Conservation (phyloP, 2,329 filamentous ascomycete genomes). For the Diaporthe ilicicola region DNA sequence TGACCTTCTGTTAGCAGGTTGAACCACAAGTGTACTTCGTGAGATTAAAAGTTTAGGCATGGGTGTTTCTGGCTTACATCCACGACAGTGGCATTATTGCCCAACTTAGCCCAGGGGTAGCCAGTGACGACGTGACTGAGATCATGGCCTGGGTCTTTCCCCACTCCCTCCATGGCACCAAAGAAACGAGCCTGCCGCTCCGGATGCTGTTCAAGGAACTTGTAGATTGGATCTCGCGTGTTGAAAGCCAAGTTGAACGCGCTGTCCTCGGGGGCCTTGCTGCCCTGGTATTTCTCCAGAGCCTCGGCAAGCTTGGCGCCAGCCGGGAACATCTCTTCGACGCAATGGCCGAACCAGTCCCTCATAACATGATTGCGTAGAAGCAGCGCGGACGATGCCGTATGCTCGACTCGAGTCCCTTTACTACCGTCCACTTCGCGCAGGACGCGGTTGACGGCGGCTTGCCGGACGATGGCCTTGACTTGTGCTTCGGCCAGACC, state of each 20-base stretch:
- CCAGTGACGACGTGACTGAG: neutral
- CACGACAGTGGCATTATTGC: neutral
- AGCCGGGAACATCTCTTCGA: neutral
- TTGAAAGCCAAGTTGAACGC: neutral
- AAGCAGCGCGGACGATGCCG: neutral
- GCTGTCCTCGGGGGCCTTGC: slow-evolving; percentile 6
- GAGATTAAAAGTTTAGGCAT: rapidly evolving
- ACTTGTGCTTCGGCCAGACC: neutral
- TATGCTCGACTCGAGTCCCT: neutral
- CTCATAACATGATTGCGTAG: slow-evolving; percentile 1
- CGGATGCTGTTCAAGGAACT: slow-evolving; percentile 4
- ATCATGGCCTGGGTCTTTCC: slow-evolving; percentile 7
- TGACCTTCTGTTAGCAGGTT: neutral
- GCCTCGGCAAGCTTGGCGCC: slow-evolving; percentile 9
- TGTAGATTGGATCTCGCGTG: neutral
- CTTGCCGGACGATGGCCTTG: slow-evolving; percentile 2
- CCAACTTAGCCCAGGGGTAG: neutral
- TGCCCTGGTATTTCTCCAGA: slow-evolving; percentile 10
- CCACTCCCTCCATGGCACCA: slow-evolving; percentile 1
- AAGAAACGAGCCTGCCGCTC: neutral
- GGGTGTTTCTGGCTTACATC: neutral
- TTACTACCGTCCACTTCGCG: neutral
- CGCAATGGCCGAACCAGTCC: slow-evolving; percentile 1
- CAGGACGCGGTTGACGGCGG: neutral
- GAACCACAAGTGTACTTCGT: neutral